Percentiles rank a stretch among this genome's conserved stretches.
These are phyloP conservation scores for Xylaria flabelliformis DNA, from an alignment of 495 filamentous ascomycete species.

Conservation along the genomic window DNA sequence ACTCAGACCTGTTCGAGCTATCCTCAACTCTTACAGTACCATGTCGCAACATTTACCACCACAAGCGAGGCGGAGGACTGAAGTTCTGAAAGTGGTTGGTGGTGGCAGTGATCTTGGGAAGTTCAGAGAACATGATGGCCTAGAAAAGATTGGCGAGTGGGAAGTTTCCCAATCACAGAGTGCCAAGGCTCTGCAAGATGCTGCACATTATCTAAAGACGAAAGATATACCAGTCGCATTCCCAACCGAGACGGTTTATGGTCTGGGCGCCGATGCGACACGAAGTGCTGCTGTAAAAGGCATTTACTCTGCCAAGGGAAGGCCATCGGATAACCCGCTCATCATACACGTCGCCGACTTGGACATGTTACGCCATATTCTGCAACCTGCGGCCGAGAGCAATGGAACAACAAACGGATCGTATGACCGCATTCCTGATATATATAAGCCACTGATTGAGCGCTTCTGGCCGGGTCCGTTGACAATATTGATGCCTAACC, in stretches of 20 bases:
- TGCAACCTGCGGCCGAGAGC: slow-evolving; percentile 44
- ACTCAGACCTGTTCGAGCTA: slow-evolving; percentile 34
- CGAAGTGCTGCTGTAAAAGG: slow-evolving; percentile 81
- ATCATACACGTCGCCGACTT: slow-evolving; percentile 91
- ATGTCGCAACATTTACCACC: slow-evolving; percentile 39
- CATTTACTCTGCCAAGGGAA: slow-evolving; percentile 88
- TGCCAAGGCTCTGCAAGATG: slow-evolving; percentile 50
- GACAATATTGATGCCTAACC: slow-evolving; percentile 87
- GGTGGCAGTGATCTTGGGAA: slow-evolving; percentile 31
- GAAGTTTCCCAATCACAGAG: slow-evolving; percentile 35
- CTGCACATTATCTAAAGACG: slow-evolving; percentile 65
- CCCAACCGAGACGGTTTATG: slow-evolving; percentile 98
- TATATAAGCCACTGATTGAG: slow-evolving; percentile 81
- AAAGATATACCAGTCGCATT: slow-evolving; percentile 85
- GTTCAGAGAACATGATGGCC: slow-evolving; percentile 33
- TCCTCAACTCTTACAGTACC: slow-evolving; percentile 35
- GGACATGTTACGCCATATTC: slow-evolving; percentile 72
- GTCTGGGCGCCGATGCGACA: slow-evolving; percentile 92
- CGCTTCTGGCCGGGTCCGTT: slow-evolving; percentile 95
- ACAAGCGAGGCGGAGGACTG: slow-evolving; percentile 22
- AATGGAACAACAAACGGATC: slow-evolving; percentile 40
- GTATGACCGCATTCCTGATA: slow-evolving; percentile 69
- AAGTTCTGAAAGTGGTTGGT: slow-evolving; percentile 31
- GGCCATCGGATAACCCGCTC: slow-evolving; percentile 92
- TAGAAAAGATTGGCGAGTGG: slow-evolving; percentile 36